Percentiles rank a stretch among this genome's conserved stretches.
These are phyloP conservation scores for Yamadazyma spencermartinsiae DNA, from an alignment of 1,139 yeast species.

Conservation along the genomic window DNA sequence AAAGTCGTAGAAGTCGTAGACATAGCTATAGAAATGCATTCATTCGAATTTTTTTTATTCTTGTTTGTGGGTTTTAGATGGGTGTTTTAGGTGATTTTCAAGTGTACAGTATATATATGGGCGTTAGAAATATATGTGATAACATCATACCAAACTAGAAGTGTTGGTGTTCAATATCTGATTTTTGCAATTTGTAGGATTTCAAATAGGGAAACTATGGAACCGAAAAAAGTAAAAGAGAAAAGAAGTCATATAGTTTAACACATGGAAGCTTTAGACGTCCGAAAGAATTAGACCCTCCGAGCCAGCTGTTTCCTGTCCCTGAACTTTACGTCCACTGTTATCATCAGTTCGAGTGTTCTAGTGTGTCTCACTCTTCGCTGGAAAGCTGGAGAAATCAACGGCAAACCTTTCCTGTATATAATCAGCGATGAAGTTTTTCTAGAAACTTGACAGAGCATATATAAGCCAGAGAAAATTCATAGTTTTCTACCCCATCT, in stretches of 20 bases:
- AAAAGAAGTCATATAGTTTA: too few species aligned
- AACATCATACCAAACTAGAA: too few species aligned
- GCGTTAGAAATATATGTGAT: neutral
- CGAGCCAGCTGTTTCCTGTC: too few species aligned
- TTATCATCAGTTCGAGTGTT: too few species aligned
- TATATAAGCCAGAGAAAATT: neutral
- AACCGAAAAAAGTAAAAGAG: too few species aligned
- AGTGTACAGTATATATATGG: neutral
- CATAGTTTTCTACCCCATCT: too few species aligned
- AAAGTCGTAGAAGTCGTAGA: neutral
- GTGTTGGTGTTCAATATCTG: too few species aligned
- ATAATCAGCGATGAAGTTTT: neutral
- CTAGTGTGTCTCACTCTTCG: too few species aligned
- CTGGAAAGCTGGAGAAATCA: conserved; percentile 2
- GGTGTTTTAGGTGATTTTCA: neutral
- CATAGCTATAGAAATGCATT: neutral
- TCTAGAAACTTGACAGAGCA: neutral
- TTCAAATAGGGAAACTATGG: too few species aligned
- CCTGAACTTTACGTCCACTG: too few species aligned
- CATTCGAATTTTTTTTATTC: neutral
- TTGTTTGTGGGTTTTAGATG: neutral
- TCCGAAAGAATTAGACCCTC: too few species aligned
- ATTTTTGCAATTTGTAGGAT: neutral
- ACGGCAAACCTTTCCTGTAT: neutral
- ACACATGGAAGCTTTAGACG: too few species aligned